These are phyloP conservation scores for Trichoderma sp. DNA, from an alignment of 2,329 filamentous ascomycete genomes.

Conservation along the genomic window DNA sequence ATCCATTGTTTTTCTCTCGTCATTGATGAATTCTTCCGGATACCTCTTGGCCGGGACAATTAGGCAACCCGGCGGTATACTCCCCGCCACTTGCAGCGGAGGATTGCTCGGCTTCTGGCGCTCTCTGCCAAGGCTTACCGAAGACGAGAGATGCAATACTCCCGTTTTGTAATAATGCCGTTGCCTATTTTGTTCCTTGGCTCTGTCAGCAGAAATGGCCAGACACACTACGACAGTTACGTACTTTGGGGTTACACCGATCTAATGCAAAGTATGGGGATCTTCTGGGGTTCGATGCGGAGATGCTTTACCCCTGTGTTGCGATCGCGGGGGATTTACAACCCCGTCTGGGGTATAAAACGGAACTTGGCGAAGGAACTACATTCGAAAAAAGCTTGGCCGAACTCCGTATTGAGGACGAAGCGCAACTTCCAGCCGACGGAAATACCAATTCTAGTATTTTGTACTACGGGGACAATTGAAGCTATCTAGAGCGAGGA, in stretches of 20 bases:
- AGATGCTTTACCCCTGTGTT: background rate
- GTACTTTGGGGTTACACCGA: background rate
- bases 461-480: background rate
- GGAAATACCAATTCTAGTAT: background rate
- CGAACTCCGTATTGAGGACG: background rate
- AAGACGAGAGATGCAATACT: background rate
- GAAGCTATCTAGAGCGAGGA: background rate
- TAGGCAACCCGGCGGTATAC: background rate
- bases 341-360: background rate
- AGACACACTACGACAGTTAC: background rate
- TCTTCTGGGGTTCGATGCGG: constrained; percentile 5
- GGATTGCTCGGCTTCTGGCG: background rate
- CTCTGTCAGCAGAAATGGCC: background rate
- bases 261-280: constrained; percentile 11
- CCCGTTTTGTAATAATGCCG: background rate
- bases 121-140: background rate
- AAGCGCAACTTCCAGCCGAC: background rate
- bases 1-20: background rate
- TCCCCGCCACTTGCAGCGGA: background rate
- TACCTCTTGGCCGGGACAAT: background rate
- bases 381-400: background rate
- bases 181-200: background rate
- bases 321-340: background rate
- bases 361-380: background rate
- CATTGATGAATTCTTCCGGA: background rate